These are phyloP conservation scores for Bruguiera sexangula DNA, from an alignment of 345 rosid genomes.

Conservation along the genomic window DNA sequence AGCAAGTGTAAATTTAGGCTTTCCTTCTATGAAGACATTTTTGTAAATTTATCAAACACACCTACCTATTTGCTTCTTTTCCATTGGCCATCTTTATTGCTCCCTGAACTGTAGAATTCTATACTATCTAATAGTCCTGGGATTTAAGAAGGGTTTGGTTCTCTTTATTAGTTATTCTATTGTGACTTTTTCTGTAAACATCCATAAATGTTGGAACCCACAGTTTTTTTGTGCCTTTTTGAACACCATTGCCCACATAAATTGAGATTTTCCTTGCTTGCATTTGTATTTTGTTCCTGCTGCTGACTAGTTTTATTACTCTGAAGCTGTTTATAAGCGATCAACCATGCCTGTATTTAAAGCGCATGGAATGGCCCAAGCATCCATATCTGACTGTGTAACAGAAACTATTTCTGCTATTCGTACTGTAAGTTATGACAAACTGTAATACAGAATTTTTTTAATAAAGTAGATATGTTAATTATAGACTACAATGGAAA, in stretches of 20 bases:
- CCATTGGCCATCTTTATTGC: too few species aligned
- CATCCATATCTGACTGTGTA: conserved; percentile 87
- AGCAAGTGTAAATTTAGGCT: too few species aligned
- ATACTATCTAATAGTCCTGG: not conserved
- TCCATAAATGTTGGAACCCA: not conserved
- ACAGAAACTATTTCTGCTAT: conserved; percentile 91
- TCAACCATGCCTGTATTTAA: conserved; percentile 81
- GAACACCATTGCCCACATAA: not conserved
- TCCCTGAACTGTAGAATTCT: not conserved
- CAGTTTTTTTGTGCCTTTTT: not conserved
- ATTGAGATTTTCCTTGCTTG: not conserved
- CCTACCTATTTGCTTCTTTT: too few species aligned
- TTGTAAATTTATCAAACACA: too few species aligned
- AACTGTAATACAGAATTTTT: not conserved
- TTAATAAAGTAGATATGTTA: not conserved
- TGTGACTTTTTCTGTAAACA: conserved; percentile 7
- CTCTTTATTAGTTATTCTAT: not conserved
- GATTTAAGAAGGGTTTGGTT: not conserved
- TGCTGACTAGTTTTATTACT: conserved; percentile 29
- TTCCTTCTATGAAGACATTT: too few species aligned
- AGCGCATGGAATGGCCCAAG: conserved; percentile 88
- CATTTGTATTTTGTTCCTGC: conserved; percentile 19
- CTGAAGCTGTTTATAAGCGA: conserved; percentile 75
- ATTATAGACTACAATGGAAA: conserved; percentile 1
- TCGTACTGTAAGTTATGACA: conserved; percentile 68